These are phyloP conservation scores for Scorias spongiosa DNA, from an alignment of 2,329 filamentous ascomycete genomes.

Conservation along the genomic window DNA sequence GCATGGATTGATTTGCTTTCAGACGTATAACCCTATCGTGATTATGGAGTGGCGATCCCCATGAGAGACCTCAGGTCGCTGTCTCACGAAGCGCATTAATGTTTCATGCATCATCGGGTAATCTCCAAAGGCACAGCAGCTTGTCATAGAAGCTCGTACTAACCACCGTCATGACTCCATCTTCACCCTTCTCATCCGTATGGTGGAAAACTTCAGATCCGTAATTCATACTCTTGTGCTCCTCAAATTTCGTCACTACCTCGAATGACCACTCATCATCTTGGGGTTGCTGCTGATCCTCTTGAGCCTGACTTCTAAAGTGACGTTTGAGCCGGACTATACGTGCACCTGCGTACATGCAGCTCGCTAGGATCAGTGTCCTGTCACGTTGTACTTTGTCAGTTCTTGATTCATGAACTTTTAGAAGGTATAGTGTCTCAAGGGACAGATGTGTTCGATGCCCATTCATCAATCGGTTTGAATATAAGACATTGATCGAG, in stretches of 20 bases:
- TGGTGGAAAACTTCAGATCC: slow-evolving; percentile 53
- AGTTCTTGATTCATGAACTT: neutral
- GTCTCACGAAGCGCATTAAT: too few relatives aligned
- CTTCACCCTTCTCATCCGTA: slow-evolving; percentile 8
- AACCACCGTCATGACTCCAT: slow-evolving; percentile 32
- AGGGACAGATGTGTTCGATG: too few relatives aligned
- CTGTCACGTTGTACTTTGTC: slow-evolving; percentile 3
- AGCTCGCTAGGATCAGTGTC: slow-evolving; percentile 59
- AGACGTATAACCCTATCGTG: too few relatives aligned
- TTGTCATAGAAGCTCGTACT: slow-evolving; percentile 69
- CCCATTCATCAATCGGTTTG: too few relatives aligned
- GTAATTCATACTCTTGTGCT: slow-evolving; percentile 93
- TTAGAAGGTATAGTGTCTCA: too few relatives aligned
- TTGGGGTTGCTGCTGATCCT: slow-evolving; percentile 23
- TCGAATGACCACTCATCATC: slow-evolving; percentile 42
- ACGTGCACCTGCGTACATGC: slow-evolving; percentile 78
- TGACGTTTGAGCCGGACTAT: slow-evolving; percentile 36
- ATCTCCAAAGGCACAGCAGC: slow-evolving; percentile 50
- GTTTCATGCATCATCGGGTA: too few relatives aligned
- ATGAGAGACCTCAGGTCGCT: too few relatives aligned
- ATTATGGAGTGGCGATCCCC: too few relatives aligned
- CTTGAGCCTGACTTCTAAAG: neutral
- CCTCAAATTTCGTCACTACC: slow-evolving; percentile 58
- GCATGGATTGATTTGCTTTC: too few relatives aligned
- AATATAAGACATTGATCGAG: neutral